Base-by-base conservation (phyloP, 108 stramenopile genomes). In the Hondaea fermentalgiana region DNA sequence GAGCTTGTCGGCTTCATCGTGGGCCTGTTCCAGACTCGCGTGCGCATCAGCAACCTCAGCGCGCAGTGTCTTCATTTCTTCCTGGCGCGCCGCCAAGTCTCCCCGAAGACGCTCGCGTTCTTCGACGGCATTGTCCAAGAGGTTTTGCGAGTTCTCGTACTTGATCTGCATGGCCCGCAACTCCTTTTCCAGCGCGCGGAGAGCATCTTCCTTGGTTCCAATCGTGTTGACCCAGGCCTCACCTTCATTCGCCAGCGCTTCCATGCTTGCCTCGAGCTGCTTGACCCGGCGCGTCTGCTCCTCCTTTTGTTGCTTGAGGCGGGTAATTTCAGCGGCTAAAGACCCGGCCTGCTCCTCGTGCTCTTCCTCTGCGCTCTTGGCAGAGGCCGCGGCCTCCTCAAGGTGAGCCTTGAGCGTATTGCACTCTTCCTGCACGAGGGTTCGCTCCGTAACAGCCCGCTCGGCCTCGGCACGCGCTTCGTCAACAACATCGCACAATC, bases 211-310 rank as follows among this genome's bases (percentile, higher is more conserved):
- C 51, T 83, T 83, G 76, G 76, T 83, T 17, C 76, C 76, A 35
- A 83, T 83, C 6, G 76, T 83, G 4, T 83, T 83, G 12, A 83
- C 76, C 76, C 76, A 83, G n/a, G 76, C 76, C 76, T 83, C 76
- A 4, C 76, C 76, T 45, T 83, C 76, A 23, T 83, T 47, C 14
- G 76, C 76, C 1, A 83, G n/a, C 16, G 45, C 45, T 12, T 47
- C 51, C 76, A 83, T 83, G 51, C 76, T 83, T 35, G 76, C 23
- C 76, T 83, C 76, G 6, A 83, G 51, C 45, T 53, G 76, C 76
- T 53, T 47, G 28, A 83, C 51, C 16, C 51, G 76, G 17, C 51
- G 49, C 51, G n/a, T 28, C 76, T 53, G 49, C 1, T 47, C 76
- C 25, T 53, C 49, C 76, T 83, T 83, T 53, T 53, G 45, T 35